These are phyloP conservation scores for Podaxis sp. DNA, from an alignment of 768 basidiomycete species.

Conservation along the genomic window DNA sequence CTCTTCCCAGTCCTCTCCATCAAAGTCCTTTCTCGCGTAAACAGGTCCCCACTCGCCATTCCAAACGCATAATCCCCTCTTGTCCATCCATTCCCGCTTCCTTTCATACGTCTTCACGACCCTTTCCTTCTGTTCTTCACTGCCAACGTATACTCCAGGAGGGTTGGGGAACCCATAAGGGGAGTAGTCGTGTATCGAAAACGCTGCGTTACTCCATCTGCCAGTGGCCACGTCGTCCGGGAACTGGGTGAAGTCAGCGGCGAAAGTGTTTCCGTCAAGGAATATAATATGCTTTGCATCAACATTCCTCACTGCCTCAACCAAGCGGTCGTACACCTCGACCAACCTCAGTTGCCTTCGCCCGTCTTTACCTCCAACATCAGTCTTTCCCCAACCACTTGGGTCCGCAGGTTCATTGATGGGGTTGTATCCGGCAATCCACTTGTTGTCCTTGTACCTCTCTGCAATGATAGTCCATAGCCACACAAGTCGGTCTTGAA, in stretches of 20 bases:
- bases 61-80: constrained; percentile 65
- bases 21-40: constrained; percentile 61
- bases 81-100: constrained; percentile 77
- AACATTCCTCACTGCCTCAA: constrained; percentile 65
- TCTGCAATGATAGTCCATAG: constrained; percentile 73
- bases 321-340: constrained; percentile 62
- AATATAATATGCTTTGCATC: constrained; percentile 74
- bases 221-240: constrained; percentile 48
- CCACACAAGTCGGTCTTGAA: constrained; percentile 75
- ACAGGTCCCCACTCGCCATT: constrained; percentile 87
- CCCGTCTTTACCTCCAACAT: constrained; percentile 2
- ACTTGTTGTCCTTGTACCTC: constrained; percentile 71
- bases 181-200: constrained; percentile 78
- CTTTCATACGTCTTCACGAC: constrained; percentile 58
- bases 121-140: constrained; percentile 47
- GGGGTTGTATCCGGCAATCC: constrained; percentile 85
- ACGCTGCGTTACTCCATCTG: constrained; percentile 69
- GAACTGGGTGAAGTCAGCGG: constrained; percentile 72
- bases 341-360: constrained; percentile 55
- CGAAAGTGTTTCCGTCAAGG: constrained; percentile 83
- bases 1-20: constrained; percentile 59
- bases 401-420: constrained; percentile 82
- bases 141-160: constrained; percentile 56
- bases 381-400: constrained; percentile 15
- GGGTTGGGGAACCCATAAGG: constrained; percentile 68